A percentile compares a stretch with the other conserved stretches of the same genome.
Conservation (phyloP, 345 rosid genomes). For the Linum tenue region DNA sequence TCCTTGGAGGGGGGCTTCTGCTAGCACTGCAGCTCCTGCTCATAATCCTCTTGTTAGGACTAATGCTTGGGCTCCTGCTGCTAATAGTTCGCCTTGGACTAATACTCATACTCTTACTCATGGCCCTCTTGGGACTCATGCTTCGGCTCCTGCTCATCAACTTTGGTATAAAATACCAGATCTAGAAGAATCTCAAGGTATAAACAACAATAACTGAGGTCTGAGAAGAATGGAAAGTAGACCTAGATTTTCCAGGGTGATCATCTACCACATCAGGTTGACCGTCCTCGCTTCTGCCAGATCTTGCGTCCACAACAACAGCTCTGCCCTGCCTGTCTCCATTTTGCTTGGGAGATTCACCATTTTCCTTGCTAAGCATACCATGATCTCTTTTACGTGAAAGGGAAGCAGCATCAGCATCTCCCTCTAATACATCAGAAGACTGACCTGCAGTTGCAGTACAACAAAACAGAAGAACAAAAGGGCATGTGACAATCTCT, state of each 20-base stretch:
- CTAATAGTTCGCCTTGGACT: constrained; percentile 67
- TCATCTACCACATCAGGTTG: constrained; percentile 76
- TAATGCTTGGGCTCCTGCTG: constrained; percentile 49
- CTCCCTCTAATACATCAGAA: constrained; percentile 34
- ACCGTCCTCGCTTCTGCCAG: constrained; percentile 55
- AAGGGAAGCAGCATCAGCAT: constrained; percentile 34
- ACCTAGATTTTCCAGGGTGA: constrained; percentile 90
- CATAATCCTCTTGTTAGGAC: constrained; percentile 31
- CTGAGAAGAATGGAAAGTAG: constrained; percentile 33
- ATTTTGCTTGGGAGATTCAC: constrained; percentile 46
- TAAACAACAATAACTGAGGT: constrained; percentile 32
- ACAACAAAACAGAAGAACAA: neutral
- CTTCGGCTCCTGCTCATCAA: constrained; percentile 87
- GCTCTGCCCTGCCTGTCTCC: constrained; percentile 53
- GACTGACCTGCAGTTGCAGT: constrained; percentile 33
- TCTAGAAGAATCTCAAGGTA: constrained; percentile 32
- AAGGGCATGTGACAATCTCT: neutral
- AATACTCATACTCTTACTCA: constrained; percentile 69
- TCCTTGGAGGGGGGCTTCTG: constrained; percentile 30
- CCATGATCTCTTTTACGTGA: constrained; percentile 28
- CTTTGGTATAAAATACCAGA: constrained; percentile 39
- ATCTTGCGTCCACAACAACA: constrained; percentile 30
- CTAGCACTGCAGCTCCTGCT: constrained; percentile 32
- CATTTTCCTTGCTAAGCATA: constrained; percentile 37
- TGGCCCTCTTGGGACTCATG: constrained; percentile 70